Evolutionary conservation across 2,329 filamentous ascomycete genomes (phyloP).

Genomic region (Colletotrichum aenigma): DNA sequence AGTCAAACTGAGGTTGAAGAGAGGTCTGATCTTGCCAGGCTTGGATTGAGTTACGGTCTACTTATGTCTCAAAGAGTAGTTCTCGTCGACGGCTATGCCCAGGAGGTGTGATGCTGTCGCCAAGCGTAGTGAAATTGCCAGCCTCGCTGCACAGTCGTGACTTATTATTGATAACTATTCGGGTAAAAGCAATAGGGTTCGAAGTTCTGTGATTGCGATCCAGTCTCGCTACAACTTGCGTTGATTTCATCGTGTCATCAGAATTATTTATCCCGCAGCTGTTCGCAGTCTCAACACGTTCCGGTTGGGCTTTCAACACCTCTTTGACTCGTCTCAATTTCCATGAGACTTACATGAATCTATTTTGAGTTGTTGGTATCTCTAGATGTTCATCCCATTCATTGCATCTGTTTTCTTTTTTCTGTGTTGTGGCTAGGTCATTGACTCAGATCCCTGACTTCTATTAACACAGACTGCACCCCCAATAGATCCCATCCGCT

Average conservation of each 20-base stretch:
- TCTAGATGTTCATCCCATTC: neutral
- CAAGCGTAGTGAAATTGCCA: neutral
- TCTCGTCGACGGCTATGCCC: neutral
- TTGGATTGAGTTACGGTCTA: accelerated
- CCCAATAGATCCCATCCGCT: too few relatives aligned
- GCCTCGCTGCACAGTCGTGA: neutral
- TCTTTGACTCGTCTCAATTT: neutral
- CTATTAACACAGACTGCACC: too few relatives aligned
- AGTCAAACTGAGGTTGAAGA: neutral
- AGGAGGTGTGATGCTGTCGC: neutral
- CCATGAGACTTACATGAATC: neutral
- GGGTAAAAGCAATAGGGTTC: neutral
- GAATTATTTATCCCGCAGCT: neutral
- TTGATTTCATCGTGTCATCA: neutral
- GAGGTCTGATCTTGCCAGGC: neutral
- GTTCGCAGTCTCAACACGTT: neutral
- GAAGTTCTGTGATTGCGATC: accelerated
- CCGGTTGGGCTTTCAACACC: neutral
- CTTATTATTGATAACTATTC: neutral
- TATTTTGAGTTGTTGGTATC: neutral
- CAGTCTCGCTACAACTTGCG: neutral
- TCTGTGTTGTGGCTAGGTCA: neutral
- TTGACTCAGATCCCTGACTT: neutral
- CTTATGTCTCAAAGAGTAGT: neutral
- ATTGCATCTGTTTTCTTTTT: neutral